Conservation (phyloP, 345 rosid genomes). For the Mercurialis annua region DNA sequence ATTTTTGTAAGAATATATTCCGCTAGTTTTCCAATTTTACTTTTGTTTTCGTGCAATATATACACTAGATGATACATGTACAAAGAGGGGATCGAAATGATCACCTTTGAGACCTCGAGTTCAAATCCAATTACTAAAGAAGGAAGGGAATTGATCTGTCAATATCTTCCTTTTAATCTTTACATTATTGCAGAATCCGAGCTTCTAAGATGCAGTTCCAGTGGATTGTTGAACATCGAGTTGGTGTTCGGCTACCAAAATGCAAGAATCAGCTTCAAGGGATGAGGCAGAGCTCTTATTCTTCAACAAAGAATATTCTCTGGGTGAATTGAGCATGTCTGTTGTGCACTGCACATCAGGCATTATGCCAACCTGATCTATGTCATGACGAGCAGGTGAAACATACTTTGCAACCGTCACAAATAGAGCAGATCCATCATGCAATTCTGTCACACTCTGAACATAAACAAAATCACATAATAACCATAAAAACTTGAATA, state of each 20-base stretch:
- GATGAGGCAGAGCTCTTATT: conserved; percentile 44
- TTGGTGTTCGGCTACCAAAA: conserved; percentile 88
- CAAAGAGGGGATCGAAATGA: no score
- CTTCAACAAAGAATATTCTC: conserved; percentile 40
- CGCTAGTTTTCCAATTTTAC: no score
- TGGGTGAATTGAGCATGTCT: conserved; percentile 55
- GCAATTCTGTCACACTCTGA: conserved; percentile 83
- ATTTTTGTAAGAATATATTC: no score
- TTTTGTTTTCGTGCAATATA: no score
- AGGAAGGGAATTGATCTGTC: no score
- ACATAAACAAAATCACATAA: conserved; percentile 2
- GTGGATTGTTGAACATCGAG: conserved; percentile 55
- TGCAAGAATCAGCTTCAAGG: conserved; percentile 84
- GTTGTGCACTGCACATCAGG: conserved; percentile 90
- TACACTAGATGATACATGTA: no score
- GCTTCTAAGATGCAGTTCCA: conserved; percentile 64
- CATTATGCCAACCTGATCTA: conserved; percentile 74
- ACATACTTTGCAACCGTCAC: conserved; percentile 88
- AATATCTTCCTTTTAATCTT: background rate
- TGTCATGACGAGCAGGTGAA: conserved; percentile 82
- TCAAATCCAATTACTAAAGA: no score
- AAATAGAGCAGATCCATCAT: conserved; percentile 88
- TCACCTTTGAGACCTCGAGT: no score
- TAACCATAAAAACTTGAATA: background rate
- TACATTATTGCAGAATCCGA: conserved; percentile 7